Evolutionary conservation across 768 basidiomycete genomes (phyloP), one percentile per base, ranked within the genome.

Genomic region (Termitomyces bulborhizus): DNA sequence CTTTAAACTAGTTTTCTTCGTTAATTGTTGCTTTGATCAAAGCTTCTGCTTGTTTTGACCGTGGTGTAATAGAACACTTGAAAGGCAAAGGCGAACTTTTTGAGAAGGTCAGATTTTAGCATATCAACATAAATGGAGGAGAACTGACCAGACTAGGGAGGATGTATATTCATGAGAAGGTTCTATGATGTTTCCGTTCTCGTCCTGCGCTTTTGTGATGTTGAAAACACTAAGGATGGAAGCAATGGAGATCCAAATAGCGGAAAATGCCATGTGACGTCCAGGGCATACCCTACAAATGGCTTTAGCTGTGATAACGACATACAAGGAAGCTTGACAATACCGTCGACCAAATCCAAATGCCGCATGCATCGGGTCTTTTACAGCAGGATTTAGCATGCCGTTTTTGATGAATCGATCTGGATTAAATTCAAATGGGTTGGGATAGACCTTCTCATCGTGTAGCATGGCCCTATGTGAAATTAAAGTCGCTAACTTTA

Each of bases 381-480:
- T 51, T 21, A 64, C 54, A 24, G 49, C 48, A 6, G 51, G 56
- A 29, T 62, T 55, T 26, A 60, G 29, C 24, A 63, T 63, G 3
- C 58, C 29, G 50, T 67, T 49, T 60, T 73, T 57, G 63, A 69
- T 40, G 56, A 71, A 76, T 6, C 74, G 62, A n/a, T 71, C 74
- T 3, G 75, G 74, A 15, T 63, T 58, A 60, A 74, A 75, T 4
- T 9, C 39, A 1, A 62, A 54, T 7, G 73, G 69, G 1, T 70
- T 59, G 4, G 68, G 65, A 55, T 73, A 75, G 24, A 60, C 59
- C 8, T 57, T 53, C 53, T 67, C 64, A 18, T 76, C 62, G 46
- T 64, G 68, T 5, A 67, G 57, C 29, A 76, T 70, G 5, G 67
- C 66, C 74, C 73, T 75, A n/a, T 21, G 11, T 9, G n/a, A 31